phyloP scores from a whole-genome alignment of 1,284 basidiomycete species.

The Tilletia setariae region DNA sequence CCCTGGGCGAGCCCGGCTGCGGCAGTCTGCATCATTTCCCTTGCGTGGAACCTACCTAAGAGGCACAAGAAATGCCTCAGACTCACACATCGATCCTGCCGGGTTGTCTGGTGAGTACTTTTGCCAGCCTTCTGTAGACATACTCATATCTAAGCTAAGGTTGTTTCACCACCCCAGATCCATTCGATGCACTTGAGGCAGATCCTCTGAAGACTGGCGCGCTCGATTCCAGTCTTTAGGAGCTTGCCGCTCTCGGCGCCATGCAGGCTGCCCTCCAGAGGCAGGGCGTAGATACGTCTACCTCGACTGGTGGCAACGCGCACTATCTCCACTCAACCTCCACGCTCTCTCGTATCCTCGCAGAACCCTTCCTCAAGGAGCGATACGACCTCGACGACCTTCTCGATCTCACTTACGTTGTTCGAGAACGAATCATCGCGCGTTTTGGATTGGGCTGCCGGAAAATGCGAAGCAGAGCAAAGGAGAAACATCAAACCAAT shows the following conservation, averaged over 20 bases:
- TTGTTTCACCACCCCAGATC: too few species aligned
- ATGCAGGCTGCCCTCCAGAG: constrained; percentile 16
- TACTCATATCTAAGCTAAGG: too few species aligned
- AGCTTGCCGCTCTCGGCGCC: constrained; percentile 69
- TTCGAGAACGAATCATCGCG: constrained; percentile 80
- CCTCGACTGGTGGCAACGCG: constrained; percentile 52
- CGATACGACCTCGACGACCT: constrained; percentile 91
- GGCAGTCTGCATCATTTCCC: constrained; percentile 83
- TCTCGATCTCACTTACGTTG: constrained; percentile 88
- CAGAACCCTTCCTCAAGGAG: constrained; percentile 88
- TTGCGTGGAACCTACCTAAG: constrained; percentile 92
- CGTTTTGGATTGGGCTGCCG: constrained; percentile 59
- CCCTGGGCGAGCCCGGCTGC: constrained; percentile 82
- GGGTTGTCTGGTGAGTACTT: constrained; percentile 23
- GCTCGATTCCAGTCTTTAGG: constrained; percentile 85
- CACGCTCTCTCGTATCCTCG: constrained; percentile 78
- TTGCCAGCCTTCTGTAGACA: neutral
- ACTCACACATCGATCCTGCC: constrained; percentile 71
- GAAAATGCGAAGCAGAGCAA: neutral
- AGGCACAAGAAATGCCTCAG: constrained; percentile 83
- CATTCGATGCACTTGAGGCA: constrained; percentile 67
- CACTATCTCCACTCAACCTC: constrained; percentile 84
- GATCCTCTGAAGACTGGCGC: constrained; percentile 77
- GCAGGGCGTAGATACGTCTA: constrained; percentile 6
- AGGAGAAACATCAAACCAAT: neutral